These are phyloP conservation scores for Fusarium fracticaudum DNA, from an alignment of 2,329 filamentous ascomycete genomes.

Conservation along the genomic window DNA sequence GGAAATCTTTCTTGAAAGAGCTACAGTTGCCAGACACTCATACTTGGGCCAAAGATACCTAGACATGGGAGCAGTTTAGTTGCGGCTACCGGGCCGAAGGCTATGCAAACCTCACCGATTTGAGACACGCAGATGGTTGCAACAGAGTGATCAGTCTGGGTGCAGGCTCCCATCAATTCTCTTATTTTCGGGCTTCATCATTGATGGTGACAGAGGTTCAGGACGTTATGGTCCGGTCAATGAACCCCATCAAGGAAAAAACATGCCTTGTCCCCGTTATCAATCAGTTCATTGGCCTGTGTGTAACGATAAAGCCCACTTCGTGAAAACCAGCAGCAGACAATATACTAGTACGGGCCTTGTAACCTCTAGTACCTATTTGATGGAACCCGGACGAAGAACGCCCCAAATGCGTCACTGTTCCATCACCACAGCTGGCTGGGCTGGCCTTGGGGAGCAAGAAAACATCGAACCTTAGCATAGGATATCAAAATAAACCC, in stretches of 20 bases:
- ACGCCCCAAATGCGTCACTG: constrained; percentile 29
- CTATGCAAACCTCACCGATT: background rate
- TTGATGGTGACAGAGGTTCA: constrained; percentile 4
- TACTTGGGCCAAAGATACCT: background rate
- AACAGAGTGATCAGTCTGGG: background rate
- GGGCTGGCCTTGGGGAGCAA: background rate
- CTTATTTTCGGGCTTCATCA: constrained; percentile 5
- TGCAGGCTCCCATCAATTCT: background rate
- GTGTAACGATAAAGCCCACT: constrained; percentile 28
- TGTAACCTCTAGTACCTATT: background rate
- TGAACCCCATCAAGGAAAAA: constrained; percentile 26
- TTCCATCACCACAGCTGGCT: constrained; percentile 6
- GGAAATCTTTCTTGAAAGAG: background rate
- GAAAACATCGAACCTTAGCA: background rate
- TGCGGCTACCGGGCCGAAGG: constrained; percentile 29
- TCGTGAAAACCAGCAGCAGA: constrained; percentile 1
- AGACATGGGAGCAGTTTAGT: background rate
- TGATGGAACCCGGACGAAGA: constrained; percentile 3
- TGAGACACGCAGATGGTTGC: constrained; percentile 10
- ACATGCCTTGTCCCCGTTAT: constrained; percentile 27
- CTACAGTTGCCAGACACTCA: background rate
- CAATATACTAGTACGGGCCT: constrained; percentile 4
- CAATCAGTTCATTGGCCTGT: constrained; percentile 26
- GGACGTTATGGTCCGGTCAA: constrained; percentile 39
- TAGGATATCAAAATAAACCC: background rate